Evolutionary conservation across 495 filamentous ascomycete genomes (phyloP).

Genomic region (Glutinoglossum americanum): DNA sequence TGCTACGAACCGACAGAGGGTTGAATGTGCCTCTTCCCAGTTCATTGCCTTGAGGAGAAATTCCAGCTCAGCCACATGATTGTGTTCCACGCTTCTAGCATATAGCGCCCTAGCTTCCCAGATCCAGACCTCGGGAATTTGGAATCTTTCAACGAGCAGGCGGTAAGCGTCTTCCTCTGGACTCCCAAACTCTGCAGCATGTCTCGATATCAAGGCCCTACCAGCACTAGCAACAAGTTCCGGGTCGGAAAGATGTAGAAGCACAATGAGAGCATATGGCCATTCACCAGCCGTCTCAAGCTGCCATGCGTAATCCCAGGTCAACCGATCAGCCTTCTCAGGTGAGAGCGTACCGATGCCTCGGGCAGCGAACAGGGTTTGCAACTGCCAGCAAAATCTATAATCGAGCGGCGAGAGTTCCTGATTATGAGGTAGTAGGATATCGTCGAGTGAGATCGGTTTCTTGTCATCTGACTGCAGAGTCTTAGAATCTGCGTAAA

Average conservation of each 20-base stretch:
- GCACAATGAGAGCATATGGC: slow-evolving; percentile 46
- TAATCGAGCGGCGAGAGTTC: slow-evolving; percentile 31
- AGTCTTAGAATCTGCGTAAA: slow-evolving; percentile 34
- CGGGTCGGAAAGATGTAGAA: slow-evolving; percentile 50
- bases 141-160: slow-evolving; percentile 34
- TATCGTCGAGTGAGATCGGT: slow-evolving; percentile 1
- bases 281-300: slow-evolving; percentile 47
- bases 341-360: slow-evolving; percentile 20
- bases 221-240: slow-evolving; percentile 41
- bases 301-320: slow-evolving; percentile 48
- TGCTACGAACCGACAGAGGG: slow-evolving; percentile 55
- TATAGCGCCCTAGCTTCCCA: slow-evolving; percentile 73
- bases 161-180: slow-evolving; percentile 24
- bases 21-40: slow-evolving; percentile 62
- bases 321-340: slow-evolving; percentile 39
- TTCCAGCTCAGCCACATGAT: slow-evolving; percentile 43
- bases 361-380: slow-evolving; percentile 24
- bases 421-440: slow-evolving; percentile 3
- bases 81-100: slow-evolving; percentile 41
- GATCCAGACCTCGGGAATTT: slow-evolving; percentile 56
- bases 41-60: slow-evolving; percentile 55
- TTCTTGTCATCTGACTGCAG: background rate
- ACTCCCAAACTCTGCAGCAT: slow-evolving; percentile 32
- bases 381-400: slow-evolving; percentile 64
- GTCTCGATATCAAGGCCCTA: slow-evolving; percentile 45